A percentile compares a stretch with the other conserved stretches of the same genome.
Evolutionary conservation across 495 filamentous ascomycete genomes (phyloP).

Genomic region (Trichoderma asperelloides): DNA sequence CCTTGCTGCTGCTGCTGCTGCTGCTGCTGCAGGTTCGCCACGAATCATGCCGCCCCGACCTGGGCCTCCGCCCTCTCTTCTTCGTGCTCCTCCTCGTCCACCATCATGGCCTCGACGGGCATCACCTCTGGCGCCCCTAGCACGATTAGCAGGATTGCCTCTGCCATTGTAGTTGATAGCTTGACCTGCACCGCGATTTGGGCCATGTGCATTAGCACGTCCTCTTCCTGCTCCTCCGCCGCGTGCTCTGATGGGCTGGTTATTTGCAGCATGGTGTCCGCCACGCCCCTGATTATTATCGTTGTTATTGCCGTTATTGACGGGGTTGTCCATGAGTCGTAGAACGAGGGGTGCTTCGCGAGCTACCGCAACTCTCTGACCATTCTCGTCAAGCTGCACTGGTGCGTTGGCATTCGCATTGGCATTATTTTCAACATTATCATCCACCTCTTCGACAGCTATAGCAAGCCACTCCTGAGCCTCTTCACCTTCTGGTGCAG

Average conservation of each 20-base stretch:
- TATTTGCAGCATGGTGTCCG: background rate
- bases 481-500: background rate
- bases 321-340: constrained; percentile 32
- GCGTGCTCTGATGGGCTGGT: background rate
- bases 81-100: constrained; percentile 11
- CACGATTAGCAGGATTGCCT: constrained; percentile 8
- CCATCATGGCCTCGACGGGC: constrained; percentile 9
- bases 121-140: constrained; percentile 13
- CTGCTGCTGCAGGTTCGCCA: background rate
- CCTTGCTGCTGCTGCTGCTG: background rate
- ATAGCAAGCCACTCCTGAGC: background rate
- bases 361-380: constrained; percentile 28
- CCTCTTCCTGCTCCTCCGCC: background rate
- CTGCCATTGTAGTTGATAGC: background rate
- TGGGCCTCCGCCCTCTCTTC: constrained; percentile 15
- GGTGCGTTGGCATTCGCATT: constrained; percentile 15
- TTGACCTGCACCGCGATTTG: background rate
- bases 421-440: constrained; percentile 14
- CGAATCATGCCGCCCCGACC: background rate
- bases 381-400: constrained; percentile 14
- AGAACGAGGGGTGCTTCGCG: constrained; percentile 48
- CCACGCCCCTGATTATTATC: constrained; percentile 13
- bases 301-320: constrained; percentile 9
- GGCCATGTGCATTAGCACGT: constrained; percentile 8
- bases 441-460: constrained; percentile 14